phyloP scores from a whole-genome alignment of 2,329 filamentous ascomycete species.

The Fusarium cicatricum region DNA sequence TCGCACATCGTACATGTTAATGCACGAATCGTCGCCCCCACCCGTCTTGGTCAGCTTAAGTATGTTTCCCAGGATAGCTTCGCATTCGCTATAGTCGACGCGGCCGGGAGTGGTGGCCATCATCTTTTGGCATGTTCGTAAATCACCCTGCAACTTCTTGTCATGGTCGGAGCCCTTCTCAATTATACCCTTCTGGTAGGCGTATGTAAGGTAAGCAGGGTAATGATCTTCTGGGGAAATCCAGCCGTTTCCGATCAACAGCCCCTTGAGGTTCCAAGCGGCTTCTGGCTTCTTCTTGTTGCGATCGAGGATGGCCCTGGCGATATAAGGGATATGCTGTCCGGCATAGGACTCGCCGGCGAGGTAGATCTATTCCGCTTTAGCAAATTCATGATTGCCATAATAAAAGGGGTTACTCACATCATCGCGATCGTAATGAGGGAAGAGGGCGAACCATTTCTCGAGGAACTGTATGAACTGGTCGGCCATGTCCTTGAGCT shows the following conservation, averaged over 20 bases:
- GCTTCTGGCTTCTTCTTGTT: constrained; percentile 69
- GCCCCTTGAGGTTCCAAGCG: constrained; percentile 80
- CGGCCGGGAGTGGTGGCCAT: constrained; percentile 56
- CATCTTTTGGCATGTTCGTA: constrained; percentile 73
- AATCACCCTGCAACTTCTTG: constrained; percentile 71
- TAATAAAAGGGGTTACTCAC: constrained; percentile 63
- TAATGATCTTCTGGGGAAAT: constrained; percentile 93
- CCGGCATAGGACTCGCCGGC: constrained; percentile 97
- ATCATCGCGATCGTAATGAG: constrained; percentile 90
- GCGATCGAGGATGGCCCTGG: constrained; percentile 86
- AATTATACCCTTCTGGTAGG: constrained; percentile 79
- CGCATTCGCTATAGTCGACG: constrained; percentile 77
- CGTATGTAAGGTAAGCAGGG: constrained; percentile 82
- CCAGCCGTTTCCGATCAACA: constrained; percentile 98
- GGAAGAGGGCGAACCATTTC: constrained; percentile 90
- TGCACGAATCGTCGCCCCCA: constrained; percentile 67
- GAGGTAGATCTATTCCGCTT: constrained; percentile 76
- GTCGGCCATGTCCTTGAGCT: constrained; percentile 86
- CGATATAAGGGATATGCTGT: constrained; percentile 96
- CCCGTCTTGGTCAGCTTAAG: constrained; percentile 69
- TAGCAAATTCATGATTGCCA: constrained; percentile 22
- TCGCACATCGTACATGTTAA: constrained; percentile 98
- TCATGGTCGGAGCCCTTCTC: constrained; percentile 70
- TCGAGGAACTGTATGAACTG: constrained; percentile 91
- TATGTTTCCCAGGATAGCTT: constrained; percentile 77